These are phyloP conservation scores for Eucalyptus marginata DNA, from an alignment of 345 rosid species.

Conservation along the genomic window DNA sequence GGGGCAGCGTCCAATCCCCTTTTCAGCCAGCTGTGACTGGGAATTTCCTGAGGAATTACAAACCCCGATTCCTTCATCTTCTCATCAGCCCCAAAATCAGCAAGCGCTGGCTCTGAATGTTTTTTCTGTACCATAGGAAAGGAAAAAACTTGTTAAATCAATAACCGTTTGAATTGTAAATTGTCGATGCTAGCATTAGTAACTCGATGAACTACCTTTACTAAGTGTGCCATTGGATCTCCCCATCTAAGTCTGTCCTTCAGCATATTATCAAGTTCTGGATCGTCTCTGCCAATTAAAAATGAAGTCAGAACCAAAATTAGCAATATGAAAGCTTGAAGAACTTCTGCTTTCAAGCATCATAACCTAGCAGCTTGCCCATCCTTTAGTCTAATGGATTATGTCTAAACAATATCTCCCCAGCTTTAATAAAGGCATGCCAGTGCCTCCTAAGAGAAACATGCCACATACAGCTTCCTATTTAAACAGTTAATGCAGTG, in stretches of 20 bases:
- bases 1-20: slow-evolving; percentile 75
- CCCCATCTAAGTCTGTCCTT: slow-evolving; percentile 79
- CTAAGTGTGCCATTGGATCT: slow-evolving; percentile 96
- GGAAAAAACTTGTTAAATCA: not conserved
- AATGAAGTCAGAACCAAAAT: not conserved
- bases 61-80: slow-evolving; percentile 92
- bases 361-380: not conserved
- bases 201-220: slow-evolving; percentile 42
- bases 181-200: not conserved
- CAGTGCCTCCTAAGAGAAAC: not conserved
- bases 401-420: not conserved
- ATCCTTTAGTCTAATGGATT: not conserved
- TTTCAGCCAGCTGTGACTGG: slow-evolving; percentile 76
- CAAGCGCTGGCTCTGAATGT: slow-evolving; percentile 26
- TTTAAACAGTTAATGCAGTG: not conserved
- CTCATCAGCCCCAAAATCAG: slow-evolving; percentile 72
- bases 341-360: not conserved
- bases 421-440: not conserved
- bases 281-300: slow-evolving; percentile 63
- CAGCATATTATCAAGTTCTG: slow-evolving; percentile 72
- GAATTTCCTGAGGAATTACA: slow-evolving; percentile 71
- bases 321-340: not conserved
- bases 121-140: slow-evolving; percentile 38
- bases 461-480: not conserved
- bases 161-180: not conserved